Percentiles rank a stretch among this genome's conserved stretches.
Evolutionary conservation across 371 early-diverging fungal species (phyloP).

Genomic region (Mucor velutinosus): DNA sequence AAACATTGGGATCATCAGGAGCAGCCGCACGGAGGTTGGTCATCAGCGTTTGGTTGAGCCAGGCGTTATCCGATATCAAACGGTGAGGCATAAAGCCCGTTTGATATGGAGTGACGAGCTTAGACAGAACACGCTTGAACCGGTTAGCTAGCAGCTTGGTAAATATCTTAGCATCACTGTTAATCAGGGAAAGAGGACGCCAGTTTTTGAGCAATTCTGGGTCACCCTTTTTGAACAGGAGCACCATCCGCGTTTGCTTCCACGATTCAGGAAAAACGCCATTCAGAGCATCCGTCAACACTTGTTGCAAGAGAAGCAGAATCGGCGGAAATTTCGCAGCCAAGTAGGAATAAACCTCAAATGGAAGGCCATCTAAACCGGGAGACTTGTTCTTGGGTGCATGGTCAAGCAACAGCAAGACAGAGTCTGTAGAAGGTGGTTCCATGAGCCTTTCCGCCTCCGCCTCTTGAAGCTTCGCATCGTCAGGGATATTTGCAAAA

Average conservation of each 20-base stretch:
- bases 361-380: too few relatives aligned
- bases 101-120: constrained; percentile 10
- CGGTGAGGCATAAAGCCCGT: constrained; percentile 12
- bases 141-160: constrained; percentile 21
- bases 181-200: constrained; percentile 31
- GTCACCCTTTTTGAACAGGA: too few relatives aligned
- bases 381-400: too few relatives aligned
- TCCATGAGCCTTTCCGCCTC: too few relatives aligned
- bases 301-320: neutral
- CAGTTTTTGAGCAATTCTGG: constrained; percentile 30
- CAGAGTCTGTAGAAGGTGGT: too few relatives aligned
- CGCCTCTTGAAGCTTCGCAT: too few relatives aligned
- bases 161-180: constrained; percentile 29
- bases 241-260: constrained; percentile 25
- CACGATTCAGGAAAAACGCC: constrained; percentile 13
- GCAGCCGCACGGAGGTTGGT: too few relatives aligned
- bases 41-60: too few relatives aligned
- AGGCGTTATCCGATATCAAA: constrained; percentile 25
- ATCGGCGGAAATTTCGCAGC: neutral
- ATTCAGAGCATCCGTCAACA: constrained; percentile 20
- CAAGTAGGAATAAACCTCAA: constrained; percentile 25
- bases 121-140: neutral
- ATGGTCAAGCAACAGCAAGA: too few relatives aligned
- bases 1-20: too few relatives aligned
- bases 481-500: too few relatives aligned